Evolutionary conservation across 306 rosid genomes (phyloP), one percentile per base, ranked within the genome.

Genomic region (Medicago lupulina): DNA sequence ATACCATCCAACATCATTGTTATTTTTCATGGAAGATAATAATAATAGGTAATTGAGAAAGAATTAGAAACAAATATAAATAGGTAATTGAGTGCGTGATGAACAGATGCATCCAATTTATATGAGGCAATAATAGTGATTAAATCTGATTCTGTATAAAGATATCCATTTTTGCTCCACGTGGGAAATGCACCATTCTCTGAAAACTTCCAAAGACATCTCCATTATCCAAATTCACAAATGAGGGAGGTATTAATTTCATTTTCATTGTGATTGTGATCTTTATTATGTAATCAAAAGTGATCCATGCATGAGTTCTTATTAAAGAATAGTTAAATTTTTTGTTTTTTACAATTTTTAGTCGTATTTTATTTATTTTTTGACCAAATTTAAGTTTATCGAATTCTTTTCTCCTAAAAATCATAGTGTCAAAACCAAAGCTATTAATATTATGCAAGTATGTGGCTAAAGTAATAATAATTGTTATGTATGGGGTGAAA

Each of bases 181-280:
- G 81, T 46, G 78, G 74, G 73, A 57, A 3, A 5, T 31, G 59
- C 16, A 70, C 2, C n/a, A 55, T 54, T 71, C 59, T 64, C 3
- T 44, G 46, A n/a, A 50, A 75, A 41, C 21, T 62, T 70, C 2
- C 13, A 61, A 61, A 51, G 51, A 62, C 23, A 10, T 59, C 41
- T 41, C 44, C 36, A 49, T 66, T 72, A 72, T 66, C 47, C 55
- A 73, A 77, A 82, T 46, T 72, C 31, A 55, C 54, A 40, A 19
- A 82, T 16, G 28, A 36, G 55, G 9, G 7, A 15, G 28, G 28
- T 23, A 76, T 13, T 21, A 1, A 60, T 61, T 73, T 51, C 34
- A 75, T 47, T 65, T 47, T 40, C 2, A n/a, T n/a, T 31, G 43
- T 75, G 12, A 16, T 15, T 2, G 15, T 8, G 36, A 17, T 9